Conservation (phyloP, 768 basidiomycete genomes). For the Auriscalpium orientale region DNA sequence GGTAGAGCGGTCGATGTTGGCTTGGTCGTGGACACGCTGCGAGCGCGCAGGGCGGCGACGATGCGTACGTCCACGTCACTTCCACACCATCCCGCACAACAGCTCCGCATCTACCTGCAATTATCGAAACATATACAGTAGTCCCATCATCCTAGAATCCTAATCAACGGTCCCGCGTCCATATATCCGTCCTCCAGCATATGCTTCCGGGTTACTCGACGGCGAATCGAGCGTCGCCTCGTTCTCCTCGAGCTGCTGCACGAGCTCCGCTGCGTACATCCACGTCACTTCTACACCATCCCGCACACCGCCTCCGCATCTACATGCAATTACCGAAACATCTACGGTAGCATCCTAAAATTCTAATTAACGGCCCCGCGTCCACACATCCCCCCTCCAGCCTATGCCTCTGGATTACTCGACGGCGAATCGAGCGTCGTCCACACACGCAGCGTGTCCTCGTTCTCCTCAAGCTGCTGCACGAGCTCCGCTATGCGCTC, state of each 20-base stretch:
- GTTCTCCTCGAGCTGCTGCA: slow-evolving; percentile 11
- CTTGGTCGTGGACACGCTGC: too few species aligned
- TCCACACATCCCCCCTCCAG: neutral
- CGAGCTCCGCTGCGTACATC: neutral
- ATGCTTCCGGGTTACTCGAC: too few species aligned
- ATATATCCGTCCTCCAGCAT: neutral
- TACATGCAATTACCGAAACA: neutral
- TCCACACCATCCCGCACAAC: too few species aligned
- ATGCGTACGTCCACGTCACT: too few species aligned
- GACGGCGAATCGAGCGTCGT: slow-evolving; percentile 6
- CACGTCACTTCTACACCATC: too few species aligned
- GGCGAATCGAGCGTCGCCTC: slow-evolving; percentile 9
- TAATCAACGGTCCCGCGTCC: neutral
- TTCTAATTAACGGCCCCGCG: neutral
- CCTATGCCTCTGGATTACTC: too few species aligned
- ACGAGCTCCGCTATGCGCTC: slow-evolving; percentile 6
- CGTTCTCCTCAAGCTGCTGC: slow-evolving; percentile 11
- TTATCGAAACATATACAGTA: neutral
- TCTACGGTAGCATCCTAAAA: neutral
- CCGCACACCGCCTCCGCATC: too few species aligned
- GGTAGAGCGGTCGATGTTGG: too few species aligned
- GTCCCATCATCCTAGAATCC: neutral
- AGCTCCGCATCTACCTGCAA: too few species aligned
- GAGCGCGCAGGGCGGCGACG: too few species aligned
- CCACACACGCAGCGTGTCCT: slow-evolving; percentile 14